Evolutionary conservation across 2,329 filamentous ascomycete genomes (phyloP).

Genomic region (Fusarium citri): DNA sequence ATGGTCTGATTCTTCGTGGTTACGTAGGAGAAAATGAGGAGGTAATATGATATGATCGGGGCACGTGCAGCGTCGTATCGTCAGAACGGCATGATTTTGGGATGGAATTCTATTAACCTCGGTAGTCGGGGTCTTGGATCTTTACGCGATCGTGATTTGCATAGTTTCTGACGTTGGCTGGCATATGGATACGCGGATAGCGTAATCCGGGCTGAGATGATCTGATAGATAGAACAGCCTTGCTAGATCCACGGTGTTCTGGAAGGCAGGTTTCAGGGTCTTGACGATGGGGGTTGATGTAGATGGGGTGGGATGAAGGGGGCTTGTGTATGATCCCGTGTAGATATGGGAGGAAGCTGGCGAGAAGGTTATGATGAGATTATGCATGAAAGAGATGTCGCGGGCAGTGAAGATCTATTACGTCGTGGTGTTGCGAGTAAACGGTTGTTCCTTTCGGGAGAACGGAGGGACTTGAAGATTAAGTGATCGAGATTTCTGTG

Average conservation of each 20-base stretch:
- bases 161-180: not conserved
- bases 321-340: not conserved
- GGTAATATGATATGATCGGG: slow-evolving; percentile 24
- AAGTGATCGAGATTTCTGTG: too few species aligned
- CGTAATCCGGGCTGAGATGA: not conserved
- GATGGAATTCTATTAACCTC: not conserved
- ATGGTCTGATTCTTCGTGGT: slow-evolving; percentile 16
- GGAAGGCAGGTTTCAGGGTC: not conserved
- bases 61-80: slow-evolving; percentile 7
- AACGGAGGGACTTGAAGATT: too few species aligned
- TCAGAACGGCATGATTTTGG: not conserved
- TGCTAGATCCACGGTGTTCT: slow-evolving; percentile 6
- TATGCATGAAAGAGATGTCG: too few species aligned
- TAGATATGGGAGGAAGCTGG: not conserved
- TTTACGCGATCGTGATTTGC: not conserved
- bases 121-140: not conserved
- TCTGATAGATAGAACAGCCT: not conserved
- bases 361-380: not conserved
- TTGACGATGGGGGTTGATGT: not conserved
- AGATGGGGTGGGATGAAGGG: not conserved
- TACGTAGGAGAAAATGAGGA: too few species aligned
- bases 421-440: too few species aligned
- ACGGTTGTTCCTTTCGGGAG: too few species aligned
- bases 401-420: not conserved
- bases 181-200: not conserved